Percentiles rank a stretch among this genome's conserved stretches.
Evolutionary conservation across 2,329 filamentous ascomycete genomes (phyloP).

Genomic region (Bimuria novae-zelandiae): DNA sequence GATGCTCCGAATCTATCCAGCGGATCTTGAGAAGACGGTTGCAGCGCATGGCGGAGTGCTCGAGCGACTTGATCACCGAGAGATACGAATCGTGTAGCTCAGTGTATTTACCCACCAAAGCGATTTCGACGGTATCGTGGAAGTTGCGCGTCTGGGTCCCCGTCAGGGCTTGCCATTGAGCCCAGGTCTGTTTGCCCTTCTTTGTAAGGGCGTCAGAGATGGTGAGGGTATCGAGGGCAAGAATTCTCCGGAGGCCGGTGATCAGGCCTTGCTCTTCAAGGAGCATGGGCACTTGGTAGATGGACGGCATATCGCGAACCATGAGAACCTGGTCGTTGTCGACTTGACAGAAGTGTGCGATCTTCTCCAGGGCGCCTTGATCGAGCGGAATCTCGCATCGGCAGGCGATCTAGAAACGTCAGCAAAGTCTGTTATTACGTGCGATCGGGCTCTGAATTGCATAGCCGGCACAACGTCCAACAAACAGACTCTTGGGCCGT

Average conservation of each 20-base stretch:
- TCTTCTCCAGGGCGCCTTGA: conserved; percentile 77
- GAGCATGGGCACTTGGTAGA: conserved; percentile 94
- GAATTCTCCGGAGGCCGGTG: conserved; percentile 64
- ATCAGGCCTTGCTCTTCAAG: conserved; percentile 81
- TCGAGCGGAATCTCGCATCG: conserved; percentile 81
- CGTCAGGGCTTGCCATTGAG: conserved; percentile 75
- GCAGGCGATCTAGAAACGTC: conserved; percentile 73
- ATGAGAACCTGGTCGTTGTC: conserved; percentile 82
- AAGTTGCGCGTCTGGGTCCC: conserved; percentile 65
- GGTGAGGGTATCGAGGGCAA: conserved; percentile 65
- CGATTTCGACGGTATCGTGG: conserved; percentile 75
- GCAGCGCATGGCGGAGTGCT: conserved; percentile 90
- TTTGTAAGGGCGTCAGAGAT: conserved; percentile 60
- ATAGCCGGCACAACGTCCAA: neutral
- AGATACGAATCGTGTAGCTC: conserved; percentile 85
- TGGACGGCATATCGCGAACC: conserved; percentile 85
- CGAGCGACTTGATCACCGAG: conserved; percentile 81
- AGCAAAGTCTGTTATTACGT: neutral
- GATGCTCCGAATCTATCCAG: conserved; percentile 83
- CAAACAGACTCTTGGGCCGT: too few species aligned
- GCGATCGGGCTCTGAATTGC: neutral
- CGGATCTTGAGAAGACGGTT: conserved; percentile 76
- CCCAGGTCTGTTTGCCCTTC: conserved; percentile 74
- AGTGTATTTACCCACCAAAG: conserved; percentile 90
- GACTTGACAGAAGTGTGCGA: conserved; percentile 87